Evolutionary conservation across 495 filamentous ascomycete genomes (phyloP).

Genomic region (Xylaria scruposa): DNA sequence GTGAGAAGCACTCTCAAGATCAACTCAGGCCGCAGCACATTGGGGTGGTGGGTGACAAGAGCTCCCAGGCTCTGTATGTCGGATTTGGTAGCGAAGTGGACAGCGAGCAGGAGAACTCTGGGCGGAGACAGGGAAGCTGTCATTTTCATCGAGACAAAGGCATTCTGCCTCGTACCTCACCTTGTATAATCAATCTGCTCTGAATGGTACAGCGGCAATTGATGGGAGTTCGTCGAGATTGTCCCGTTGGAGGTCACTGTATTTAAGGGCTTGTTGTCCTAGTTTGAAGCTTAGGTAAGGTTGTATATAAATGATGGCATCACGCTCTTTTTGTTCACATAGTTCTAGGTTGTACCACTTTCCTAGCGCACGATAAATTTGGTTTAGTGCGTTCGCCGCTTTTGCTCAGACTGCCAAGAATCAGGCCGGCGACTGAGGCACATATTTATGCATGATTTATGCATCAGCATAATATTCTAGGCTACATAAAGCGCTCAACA

Average conservation of each 20-base stretch:
- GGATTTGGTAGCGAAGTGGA: slow-evolving; percentile 60
- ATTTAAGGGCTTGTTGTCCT: slow-evolving; percentile 2
- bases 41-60: slow-evolving; percentile 63
- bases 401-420: too few relatives aligned
- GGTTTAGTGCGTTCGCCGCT: too few relatives aligned
- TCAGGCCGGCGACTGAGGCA: too few relatives aligned
- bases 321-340: slow-evolving; percentile 16
- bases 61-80: slow-evolving; percentile 68
- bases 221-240: background rate
- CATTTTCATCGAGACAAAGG: slow-evolving; percentile 41
- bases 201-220: background rate
- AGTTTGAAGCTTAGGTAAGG: background rate
- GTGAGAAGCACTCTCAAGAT: slow-evolving; percentile 83
- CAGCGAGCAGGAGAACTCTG: slow-evolving; percentile 69
- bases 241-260: background rate
- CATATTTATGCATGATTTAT: too few relatives aligned
- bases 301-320: slow-evolving; percentile 15
- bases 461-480: too few relatives aligned
- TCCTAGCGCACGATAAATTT: too few relatives aligned
- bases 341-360: too few relatives aligned
- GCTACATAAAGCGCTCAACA: too few relatives aligned
- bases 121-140: slow-evolving; percentile 58
- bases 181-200: background rate
- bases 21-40: slow-evolving; percentile 67
- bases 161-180: slow-evolving; percentile 22